A percentile compares a stretch with the other conserved stretches of the same genome.
Conservation (phyloP, 257 asterid species). For the Anisodus tanguticus region DNA sequence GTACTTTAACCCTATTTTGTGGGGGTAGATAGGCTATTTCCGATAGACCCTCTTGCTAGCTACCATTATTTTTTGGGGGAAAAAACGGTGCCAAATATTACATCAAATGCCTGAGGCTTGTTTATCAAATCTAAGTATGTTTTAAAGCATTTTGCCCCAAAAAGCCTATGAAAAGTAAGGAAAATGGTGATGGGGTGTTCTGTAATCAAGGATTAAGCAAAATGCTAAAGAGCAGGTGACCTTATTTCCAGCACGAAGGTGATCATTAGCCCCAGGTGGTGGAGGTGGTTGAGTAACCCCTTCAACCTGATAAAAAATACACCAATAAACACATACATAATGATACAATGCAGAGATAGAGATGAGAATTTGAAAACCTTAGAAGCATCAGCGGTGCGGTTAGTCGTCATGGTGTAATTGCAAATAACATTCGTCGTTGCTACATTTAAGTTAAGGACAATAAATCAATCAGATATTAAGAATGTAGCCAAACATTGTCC, state of each 20-base stretch:
- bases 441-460: conserved; percentile 39
- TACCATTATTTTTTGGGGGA: background rate
- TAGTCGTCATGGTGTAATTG: conserved; percentile 59
- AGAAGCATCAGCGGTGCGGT: conserved; percentile 50
- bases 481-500: background rate
- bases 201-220: background rate
- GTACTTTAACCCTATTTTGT: no score
- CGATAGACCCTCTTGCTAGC: background rate
- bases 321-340: background rate
- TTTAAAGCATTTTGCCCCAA: background rate
- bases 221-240: conserved; percentile 37
- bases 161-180: background rate
- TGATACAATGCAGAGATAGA: background rate
- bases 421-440: conserved; percentile 42
- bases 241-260: conserved; percentile 71
- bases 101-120: background rate
- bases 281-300: conserved; percentile 58
- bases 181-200: background rate
- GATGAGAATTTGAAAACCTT: conserved; percentile 47
- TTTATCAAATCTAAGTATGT: background rate
- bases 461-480: background rate
- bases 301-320: conserved; percentile 58
- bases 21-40: no score
- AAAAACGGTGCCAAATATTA: background rate
- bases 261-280: conserved; percentile 47